Conservation (phyloP, 176 grass and related monocot genomes). For the Triticum dicoccoides region DNA sequence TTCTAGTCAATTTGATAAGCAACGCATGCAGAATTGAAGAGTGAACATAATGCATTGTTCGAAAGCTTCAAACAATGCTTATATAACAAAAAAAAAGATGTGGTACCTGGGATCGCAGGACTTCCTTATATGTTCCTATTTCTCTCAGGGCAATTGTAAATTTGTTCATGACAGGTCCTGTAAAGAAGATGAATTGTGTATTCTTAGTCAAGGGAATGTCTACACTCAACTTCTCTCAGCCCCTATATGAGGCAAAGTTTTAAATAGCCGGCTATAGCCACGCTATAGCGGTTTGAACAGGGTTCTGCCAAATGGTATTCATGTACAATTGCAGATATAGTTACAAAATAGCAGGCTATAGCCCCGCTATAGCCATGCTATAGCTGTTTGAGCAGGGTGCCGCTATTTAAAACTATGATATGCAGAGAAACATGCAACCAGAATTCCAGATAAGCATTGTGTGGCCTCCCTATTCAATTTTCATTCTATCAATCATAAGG, state of each 20-base stretch:
- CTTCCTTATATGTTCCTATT: constrained; percentile 99
- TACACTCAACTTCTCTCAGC: not conserved
- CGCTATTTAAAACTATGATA: too few species aligned
- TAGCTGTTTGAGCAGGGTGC: too few species aligned
- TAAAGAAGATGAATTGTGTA: constrained; percentile 33
- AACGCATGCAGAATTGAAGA: not conserved
- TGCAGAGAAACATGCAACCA: not conserved
- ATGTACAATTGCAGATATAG: too few species aligned
- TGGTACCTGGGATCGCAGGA: constrained; percentile 89
- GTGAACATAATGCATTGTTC: not conserved
- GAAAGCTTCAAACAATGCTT: not conserved
- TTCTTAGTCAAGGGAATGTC: constrained; percentile 23
- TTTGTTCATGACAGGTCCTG: constrained; percentile 95
- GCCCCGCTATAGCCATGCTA: too few species aligned
- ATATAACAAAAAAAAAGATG: constrained; percentile 9
- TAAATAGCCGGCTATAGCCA: too few species aligned
- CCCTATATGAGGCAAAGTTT: not conserved
- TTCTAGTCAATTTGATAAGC: not conserved
- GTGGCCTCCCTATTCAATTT: not conserved
- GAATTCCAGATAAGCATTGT: not conserved
- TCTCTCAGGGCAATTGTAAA: constrained; percentile 97
- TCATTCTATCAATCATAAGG: not conserved
- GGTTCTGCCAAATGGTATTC: too few species aligned
- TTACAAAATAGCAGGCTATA: too few species aligned
- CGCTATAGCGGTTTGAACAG: too few species aligned